phyloP scores from a whole-genome alignment of 2,329 filamentous ascomycete genomes.

The Madurella mycetomatis region DNA sequence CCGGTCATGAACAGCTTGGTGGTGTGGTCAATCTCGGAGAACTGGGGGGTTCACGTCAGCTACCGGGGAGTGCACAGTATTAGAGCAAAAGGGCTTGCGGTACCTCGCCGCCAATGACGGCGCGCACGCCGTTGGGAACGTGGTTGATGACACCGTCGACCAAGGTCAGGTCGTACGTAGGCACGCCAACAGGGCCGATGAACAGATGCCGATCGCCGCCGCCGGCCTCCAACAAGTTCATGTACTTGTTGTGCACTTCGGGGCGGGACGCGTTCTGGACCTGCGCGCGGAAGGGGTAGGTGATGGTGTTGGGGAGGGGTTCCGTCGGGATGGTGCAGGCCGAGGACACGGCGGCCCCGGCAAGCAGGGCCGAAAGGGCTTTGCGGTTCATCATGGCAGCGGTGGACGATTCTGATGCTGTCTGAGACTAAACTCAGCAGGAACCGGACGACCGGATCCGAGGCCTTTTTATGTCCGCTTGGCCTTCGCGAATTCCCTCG shows the following conservation, averaged over 20 bases:
- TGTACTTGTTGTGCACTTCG: constrained; percentile 34
- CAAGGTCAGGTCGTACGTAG: constrained; percentile 29
- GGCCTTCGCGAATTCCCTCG: too few species aligned
- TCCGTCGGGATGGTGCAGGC: constrained; percentile 31
- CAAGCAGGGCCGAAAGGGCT: constrained; percentile 17
- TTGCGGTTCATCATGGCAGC: constrained; percentile 15
- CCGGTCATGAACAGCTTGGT: constrained; percentile 28
- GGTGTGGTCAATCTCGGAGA: constrained; percentile 26
- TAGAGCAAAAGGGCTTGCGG: not conserved
- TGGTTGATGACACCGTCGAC: constrained; percentile 25
- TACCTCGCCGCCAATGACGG: constrained; percentile 26
- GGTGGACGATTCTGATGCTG: not conserved
- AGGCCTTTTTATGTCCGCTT: too few species aligned
- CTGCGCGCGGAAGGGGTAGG: constrained; percentile 33
- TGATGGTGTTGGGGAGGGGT: constrained; percentile 32
- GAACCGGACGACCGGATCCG: too few species aligned
- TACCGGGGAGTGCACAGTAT: not conserved
- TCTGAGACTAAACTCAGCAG: not conserved
- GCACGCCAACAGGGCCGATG: constrained; percentile 30
- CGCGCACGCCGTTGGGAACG: constrained; percentile 16
- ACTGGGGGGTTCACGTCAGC: constrained; percentile 13
- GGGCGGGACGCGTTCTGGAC: constrained; percentile 36
- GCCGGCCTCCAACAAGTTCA: constrained; percentile 35
- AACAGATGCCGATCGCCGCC: constrained; percentile 40
- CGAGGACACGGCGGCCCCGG: constrained; percentile 24